A percentile compares a stretch with the other conserved stretches of the same genome.
phyloP scores from a whole-genome alignment of 2,329 filamentous ascomycete genomes.

The Hortaea sp. region DNA sequence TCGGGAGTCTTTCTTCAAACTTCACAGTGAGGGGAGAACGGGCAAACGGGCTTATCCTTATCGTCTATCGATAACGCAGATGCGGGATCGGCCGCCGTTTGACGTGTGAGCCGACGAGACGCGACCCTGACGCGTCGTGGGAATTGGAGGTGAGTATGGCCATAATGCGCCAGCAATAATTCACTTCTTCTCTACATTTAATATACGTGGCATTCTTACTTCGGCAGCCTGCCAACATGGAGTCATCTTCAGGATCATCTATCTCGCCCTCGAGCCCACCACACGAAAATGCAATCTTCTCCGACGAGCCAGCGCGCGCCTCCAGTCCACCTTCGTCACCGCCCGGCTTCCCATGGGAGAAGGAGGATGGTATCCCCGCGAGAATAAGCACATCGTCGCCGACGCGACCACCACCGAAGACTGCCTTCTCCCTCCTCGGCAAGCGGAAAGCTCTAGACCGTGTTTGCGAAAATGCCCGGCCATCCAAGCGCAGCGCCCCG shows the following conservation, averaged over 20 bases:
- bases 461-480: constrained; percentile 24
- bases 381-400: constrained; percentile 18
- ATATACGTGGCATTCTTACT: too few relatives aligned
- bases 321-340: constrained; percentile 45
- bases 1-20: too few relatives aligned
- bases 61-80: too few relatives aligned
- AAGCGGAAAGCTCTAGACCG: constrained; percentile 19
- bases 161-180: too few relatives aligned
- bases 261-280: constrained; percentile 12
- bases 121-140: too few relatives aligned
- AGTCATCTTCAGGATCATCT: neutral
- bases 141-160: too few relatives aligned
- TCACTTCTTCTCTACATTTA: too few relatives aligned
- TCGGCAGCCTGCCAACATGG: neutral
- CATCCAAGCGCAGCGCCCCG: constrained; percentile 21
- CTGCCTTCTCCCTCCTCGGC: constrained; percentile 23
- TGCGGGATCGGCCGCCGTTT: too few relatives aligned
- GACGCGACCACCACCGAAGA: constrained; percentile 14
- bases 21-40: too few relatives aligned
- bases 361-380: neutral
- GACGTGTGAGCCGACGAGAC: too few relatives aligned
- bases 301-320: constrained; percentile 14
- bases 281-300: constrained; percentile 16
- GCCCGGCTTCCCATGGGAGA: constrained; percentile 33
- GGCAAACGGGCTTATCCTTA: too few relatives aligned